A percentile compares a stretch with the other conserved stretches of the same genome.
phyloP scores from a whole-genome alignment of 345 rosid genomes.

The Garcia nutans region DNA sequence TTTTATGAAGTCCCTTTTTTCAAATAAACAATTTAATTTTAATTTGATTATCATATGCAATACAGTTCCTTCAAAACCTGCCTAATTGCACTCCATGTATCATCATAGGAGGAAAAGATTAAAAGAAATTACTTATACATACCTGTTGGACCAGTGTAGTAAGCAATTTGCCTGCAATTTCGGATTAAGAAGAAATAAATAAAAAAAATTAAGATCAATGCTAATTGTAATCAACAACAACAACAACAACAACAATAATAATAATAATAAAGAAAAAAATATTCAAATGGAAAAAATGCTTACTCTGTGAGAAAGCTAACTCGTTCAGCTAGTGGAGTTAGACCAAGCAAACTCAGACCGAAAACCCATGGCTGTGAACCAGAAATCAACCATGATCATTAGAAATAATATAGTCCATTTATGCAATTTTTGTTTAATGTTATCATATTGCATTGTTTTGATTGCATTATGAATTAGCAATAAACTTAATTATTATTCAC shows the following conservation, averaged over 20 bases:
- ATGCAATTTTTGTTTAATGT: too few species aligned
- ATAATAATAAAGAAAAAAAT: background rate
- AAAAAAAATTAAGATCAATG: background rate
- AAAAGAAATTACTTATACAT: constrained; percentile 24
- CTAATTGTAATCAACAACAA: background rate
- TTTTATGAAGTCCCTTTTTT: background rate
- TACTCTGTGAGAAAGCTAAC: constrained; percentile 62
- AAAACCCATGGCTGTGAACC: constrained; percentile 63
- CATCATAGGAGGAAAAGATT: background rate
- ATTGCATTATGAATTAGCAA: too few species aligned
- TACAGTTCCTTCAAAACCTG: background rate
- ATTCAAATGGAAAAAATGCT: constrained; percentile 14
- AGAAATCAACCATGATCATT: background rate
- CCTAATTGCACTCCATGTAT: background rate
- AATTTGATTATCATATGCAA: background rate
- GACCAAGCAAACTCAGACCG: constrained; percentile 21
- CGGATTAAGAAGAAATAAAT: background rate
- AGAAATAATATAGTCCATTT: too few species aligned
- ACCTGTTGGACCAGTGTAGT: constrained; percentile 90
- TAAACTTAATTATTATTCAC: too few species aligned
- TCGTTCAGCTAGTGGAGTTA: constrained; percentile 26
- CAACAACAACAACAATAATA: too few species aligned
- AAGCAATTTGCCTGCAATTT: constrained; percentile 75
- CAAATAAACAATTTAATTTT: too few species aligned
- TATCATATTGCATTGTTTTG: too few species aligned